Evolutionary conservation across 371 early-diverging fungal species (phyloP), one percentile per base, ranked within the genome.

Genomic region (Haplosporangium sp.): DNA sequence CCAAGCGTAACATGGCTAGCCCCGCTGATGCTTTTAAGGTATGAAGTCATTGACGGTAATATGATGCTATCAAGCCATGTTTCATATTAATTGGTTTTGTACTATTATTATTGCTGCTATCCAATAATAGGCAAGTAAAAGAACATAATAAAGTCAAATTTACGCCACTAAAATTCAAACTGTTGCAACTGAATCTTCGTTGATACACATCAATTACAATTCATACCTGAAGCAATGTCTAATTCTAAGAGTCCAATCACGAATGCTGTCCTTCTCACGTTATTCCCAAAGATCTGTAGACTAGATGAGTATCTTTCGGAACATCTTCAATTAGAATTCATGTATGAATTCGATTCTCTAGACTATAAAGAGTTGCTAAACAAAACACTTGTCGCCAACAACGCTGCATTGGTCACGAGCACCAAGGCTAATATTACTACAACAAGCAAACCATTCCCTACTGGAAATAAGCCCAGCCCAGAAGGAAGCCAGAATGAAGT

Each of bases 181-280:
- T 44, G 13, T 9, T 8, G 11, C 13, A 8, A 44, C 42, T 8
- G 42, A 10, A 44, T 44, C 3, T 2, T 44, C 2, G 44, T 11
- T 44, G 11, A 44, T 44, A 35, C 27, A 27, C 35, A 20, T 62
- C 2, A 2, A 9, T 59, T 39, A 44, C n/a, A 17, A 40, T 48
- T 47, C 52, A 2, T 9, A 11, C 15, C 34, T 20, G 37, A 15
- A 2, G 13, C 50, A 38, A 71, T 71, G 71, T 27, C 65, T 37
- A 38, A 37, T 17, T 39, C 17, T 48, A 6, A 19, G n/a, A 39
- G 38, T 20, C 38, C 56, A 48, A 71, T 78, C 56, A 56, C 69
- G 47, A 81, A 81, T 62, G 75, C 69, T 2, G 66, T 75, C 53
- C 57, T 81, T 6, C 48, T 67, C 11, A 64, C 72, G n/a, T 35